Evolutionary conservation across 2,329 filamentous ascomycete genomes (phyloP).

Genomic region (Xylaria polymorpha): DNA sequence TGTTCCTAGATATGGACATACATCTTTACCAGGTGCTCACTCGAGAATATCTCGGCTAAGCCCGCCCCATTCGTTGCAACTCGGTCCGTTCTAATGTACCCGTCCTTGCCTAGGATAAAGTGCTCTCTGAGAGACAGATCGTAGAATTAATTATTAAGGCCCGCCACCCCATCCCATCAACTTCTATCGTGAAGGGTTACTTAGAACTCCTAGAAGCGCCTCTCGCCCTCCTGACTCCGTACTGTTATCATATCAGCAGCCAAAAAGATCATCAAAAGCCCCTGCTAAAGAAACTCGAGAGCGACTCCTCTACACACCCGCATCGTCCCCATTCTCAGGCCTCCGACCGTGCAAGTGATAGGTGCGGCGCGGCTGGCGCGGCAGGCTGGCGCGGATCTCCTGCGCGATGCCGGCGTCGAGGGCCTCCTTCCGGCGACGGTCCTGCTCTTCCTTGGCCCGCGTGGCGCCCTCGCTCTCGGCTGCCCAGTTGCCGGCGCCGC

Average conservation of each 20-base stretch:
- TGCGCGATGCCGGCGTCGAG: slow-evolving; percentile 46
- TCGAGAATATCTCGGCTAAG: not conserved
- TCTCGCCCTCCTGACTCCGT: not conserved
- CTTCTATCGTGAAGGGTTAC: not conserved
- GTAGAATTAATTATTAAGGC: too few relatives aligned
- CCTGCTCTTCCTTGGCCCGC: slow-evolving; percentile 43
- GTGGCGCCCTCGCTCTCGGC: slow-evolving; percentile 29
- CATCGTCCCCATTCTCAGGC: slow-evolving; percentile 24
- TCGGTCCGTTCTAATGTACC: not conserved
- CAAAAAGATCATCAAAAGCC: not conserved
- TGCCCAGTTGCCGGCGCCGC: slow-evolving; percentile 67
- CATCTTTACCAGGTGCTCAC: not conserved
- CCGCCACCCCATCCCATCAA: not conserved
- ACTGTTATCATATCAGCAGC: not conserved
- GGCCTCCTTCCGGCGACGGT: slow-evolving; percentile 44
- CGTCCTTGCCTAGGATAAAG: not conserved
- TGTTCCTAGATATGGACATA: not conserved
- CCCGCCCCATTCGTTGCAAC: not conserved
- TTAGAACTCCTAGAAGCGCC: not conserved
- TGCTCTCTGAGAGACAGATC: not conserved
- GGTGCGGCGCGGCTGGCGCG: slow-evolving; percentile 45
- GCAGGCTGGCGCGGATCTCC: slow-evolving; percentile 46
- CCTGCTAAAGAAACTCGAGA: too few relatives aligned
- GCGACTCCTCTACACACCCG: not conserved
- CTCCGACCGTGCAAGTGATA: slow-evolving; percentile 45